These are phyloP conservation scores for Heliamphora exappendiculata DNA, from an alignment of 148 eudicot genomes.

Conservation along the genomic window DNA sequence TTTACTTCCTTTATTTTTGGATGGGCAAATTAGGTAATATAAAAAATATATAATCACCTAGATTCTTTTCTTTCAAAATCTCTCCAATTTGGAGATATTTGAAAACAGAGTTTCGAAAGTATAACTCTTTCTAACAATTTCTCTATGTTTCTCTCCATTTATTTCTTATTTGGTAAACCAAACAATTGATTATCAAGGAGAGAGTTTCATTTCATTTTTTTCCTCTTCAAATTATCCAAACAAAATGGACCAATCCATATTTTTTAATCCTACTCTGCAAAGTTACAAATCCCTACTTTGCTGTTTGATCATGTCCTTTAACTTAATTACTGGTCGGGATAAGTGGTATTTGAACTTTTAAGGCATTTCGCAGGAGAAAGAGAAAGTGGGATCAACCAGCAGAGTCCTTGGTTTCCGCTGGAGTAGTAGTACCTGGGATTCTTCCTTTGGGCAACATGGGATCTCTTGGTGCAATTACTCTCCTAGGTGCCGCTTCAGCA, in stretches of 20 bases:
- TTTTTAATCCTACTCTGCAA: neutral
- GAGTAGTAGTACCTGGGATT: conserved; percentile 43
- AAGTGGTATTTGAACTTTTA: neutral
- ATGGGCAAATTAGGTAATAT: too few relatives aligned
- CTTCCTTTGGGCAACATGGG: conserved; percentile 46
- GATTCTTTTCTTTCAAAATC: too few relatives aligned
- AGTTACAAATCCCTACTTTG: neutral
- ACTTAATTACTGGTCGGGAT: neutral
- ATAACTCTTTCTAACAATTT: too few relatives aligned
- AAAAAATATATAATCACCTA: too few relatives aligned
- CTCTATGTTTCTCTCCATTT: too few relatives aligned
- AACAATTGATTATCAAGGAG: neutral
- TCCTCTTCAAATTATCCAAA: too few relatives aligned
- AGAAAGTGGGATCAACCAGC: conserved; percentile 97
- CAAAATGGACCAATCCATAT: neutral
- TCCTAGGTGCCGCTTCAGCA: conserved; percentile 32
- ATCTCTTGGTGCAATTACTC: conserved; percentile 25
- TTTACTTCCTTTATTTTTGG: too few relatives aligned
- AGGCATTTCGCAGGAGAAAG: conserved; percentile 49
- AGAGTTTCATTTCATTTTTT: neutral
- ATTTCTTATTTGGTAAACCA: neutral
- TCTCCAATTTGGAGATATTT: too few relatives aligned
- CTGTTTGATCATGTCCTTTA: neutral
- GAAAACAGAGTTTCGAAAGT: too few relatives aligned
- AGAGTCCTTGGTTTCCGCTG: conserved; percentile 55